phyloP scores from a whole-genome alignment of 352 stramenopile species.

The Pythium phragmiticola region DNA sequence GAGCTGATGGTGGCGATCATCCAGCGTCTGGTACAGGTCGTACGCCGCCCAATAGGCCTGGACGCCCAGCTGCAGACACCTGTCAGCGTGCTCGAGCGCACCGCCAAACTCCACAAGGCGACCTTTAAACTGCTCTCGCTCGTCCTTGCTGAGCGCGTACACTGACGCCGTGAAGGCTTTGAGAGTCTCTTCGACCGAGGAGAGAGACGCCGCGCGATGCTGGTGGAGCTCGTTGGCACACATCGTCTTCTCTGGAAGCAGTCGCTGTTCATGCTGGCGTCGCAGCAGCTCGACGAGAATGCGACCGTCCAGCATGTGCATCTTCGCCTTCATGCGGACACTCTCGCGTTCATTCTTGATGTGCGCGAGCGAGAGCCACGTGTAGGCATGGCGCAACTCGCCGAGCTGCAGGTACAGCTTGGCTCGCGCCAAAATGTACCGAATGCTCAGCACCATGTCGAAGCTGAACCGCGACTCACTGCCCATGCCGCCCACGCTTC shows the following conservation, averaged over 20 bases:
- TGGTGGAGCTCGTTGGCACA: constrained; percentile 22
- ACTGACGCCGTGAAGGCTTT: constrained; percentile 58
- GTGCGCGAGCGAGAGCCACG: constrained; percentile 74
- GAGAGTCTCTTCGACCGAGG: constrained; percentile 51
- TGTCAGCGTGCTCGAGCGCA: constrained; percentile 43
- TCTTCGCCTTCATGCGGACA: constrained; percentile 57
- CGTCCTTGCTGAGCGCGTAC: constrained; percentile 59
- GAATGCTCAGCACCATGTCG: constrained; percentile 74
- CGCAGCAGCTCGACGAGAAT: constrained; percentile 52
- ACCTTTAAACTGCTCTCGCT: constrained; percentile 52
- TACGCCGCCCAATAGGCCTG: constrained; percentile 65
- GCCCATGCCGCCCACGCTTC: constrained; percentile 62
- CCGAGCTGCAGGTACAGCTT: constrained; percentile 60
- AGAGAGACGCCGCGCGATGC: neutral
- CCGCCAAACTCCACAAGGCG: constrained; percentile 53
- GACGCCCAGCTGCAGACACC: constrained; percentile 48
- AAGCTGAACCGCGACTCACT: constrained; percentile 79
- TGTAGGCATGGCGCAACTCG: constrained; percentile 57
- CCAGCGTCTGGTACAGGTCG: constrained; percentile 66
- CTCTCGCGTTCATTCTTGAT: constrained; percentile 79
- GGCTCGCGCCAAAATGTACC: constrained; percentile 66
- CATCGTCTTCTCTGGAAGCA: constrained; percentile 25
- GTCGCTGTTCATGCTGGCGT: constrained; percentile 49
- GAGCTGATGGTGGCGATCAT: constrained; percentile 71
- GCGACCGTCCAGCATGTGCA: constrained; percentile 67